Conservation (phyloP, 805 yeast species). For the Pichia rugopelliculosa region DNA sequence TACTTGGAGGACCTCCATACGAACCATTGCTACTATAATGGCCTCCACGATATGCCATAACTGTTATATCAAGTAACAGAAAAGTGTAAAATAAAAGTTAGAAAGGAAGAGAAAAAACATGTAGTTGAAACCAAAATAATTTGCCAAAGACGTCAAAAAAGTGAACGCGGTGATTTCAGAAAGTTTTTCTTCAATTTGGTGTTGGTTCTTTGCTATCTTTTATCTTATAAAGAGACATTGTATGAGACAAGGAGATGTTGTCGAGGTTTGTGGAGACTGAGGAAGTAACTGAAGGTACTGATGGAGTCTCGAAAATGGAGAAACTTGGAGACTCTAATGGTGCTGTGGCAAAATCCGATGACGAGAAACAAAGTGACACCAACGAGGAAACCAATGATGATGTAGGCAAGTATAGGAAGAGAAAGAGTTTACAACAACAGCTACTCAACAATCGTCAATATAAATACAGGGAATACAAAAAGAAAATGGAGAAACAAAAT, state of each 20-base stretch:
- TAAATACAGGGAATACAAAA: conserved; percentile 21
- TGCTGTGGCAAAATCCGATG: not conserved
- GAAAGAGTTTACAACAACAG: conserved; percentile 38
- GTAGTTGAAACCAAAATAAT: not conserved
- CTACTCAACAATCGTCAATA: conserved; percentile 31
- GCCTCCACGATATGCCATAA: conserved; percentile 6
- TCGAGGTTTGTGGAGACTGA: not conserved
- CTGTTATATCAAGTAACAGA: not conserved
- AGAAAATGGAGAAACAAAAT: conserved; percentile 32
- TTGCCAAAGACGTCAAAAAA: not conserved
- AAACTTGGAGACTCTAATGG: conserved; percentile 3
- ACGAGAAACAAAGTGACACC: not conserved
- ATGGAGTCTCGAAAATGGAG: conserved; percentile 1
- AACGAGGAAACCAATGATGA: not conserved
- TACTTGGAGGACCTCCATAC: not conserved
- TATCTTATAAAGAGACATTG: not conserved
- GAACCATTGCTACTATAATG: not conserved
- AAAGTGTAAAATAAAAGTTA: not conserved
- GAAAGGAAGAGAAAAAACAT: not conserved
- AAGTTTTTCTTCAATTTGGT: no score
- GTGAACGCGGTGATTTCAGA: not conserved
- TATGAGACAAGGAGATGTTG: not conserved
- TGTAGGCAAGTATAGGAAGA: conserved; percentile 6
- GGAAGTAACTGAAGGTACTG: conserved; percentile 10
- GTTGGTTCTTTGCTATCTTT: not conserved